Conservation (phyloP, 306 rosid species). For the Senna siamea region DNA sequence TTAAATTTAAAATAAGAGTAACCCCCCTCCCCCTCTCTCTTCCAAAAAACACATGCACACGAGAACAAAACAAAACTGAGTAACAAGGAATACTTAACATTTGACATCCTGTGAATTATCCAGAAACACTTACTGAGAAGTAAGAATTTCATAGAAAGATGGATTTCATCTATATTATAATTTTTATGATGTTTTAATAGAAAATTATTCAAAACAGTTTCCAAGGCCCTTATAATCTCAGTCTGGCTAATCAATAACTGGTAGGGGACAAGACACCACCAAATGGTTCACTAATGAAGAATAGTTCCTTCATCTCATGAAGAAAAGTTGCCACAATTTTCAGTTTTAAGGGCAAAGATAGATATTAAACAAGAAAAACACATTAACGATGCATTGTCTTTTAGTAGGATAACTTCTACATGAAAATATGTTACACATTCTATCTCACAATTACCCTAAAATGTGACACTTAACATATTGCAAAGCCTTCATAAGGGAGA, state of each 20-base stretch:
- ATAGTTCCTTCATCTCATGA: not conserved
- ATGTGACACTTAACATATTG: slow-evolving; percentile 6
- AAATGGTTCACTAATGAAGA: not conserved
- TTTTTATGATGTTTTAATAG: not conserved
- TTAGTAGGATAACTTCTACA: slow-evolving; percentile 1
- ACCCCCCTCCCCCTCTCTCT: not conserved
- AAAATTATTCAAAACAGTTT: slow-evolving; percentile 15
- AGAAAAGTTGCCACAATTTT: not conserved
- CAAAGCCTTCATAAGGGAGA: slow-evolving; percentile 6
- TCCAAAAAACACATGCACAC: too few relatives aligned
- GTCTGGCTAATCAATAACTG: not conserved
- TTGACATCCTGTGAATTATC: not conserved
- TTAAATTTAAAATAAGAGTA: not conserved
- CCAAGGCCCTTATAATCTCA: not conserved
- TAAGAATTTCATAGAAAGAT: not conserved
- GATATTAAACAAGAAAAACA: not conserved
- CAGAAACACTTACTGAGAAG: not conserved
- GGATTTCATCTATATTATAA: not conserved
- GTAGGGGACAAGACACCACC: slow-evolving; percentile 19
- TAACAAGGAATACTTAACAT: slow-evolving; percentile 7
- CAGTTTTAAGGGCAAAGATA: not conserved
- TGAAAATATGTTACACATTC: not conserved
- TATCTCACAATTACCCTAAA: too few relatives aligned
- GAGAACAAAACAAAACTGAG: too few relatives aligned
- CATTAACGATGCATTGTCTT: not conserved